Conservation (phyloP, 2,329 filamentous ascomycete species). For the Fusarium chlamydosporum region DNA sequence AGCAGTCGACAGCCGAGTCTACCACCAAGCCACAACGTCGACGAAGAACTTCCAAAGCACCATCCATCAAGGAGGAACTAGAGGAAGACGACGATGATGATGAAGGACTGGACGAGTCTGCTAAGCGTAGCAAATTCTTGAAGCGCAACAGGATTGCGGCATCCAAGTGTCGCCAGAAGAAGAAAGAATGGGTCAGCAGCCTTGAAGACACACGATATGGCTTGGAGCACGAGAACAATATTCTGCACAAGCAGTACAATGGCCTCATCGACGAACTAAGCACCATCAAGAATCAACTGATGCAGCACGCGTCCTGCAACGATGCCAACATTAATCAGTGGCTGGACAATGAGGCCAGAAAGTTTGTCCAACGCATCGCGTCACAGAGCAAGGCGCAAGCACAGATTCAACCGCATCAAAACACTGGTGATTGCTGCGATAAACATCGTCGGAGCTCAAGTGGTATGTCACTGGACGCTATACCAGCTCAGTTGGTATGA, state of each 20-base stretch:
- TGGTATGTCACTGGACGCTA: slow-evolving; percentile 4
- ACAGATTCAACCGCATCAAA: background rate
- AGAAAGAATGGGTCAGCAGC: slow-evolving; percentile 67
- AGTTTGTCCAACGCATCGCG: slow-evolving; percentile 59
- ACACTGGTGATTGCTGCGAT: background rate
- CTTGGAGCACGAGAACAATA: slow-evolving; percentile 61
- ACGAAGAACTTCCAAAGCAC: background rate
- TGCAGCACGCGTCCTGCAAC: slow-evolving; percentile 67
- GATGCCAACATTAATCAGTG: slow-evolving; percentile 68
- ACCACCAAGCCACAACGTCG: slow-evolving; percentile 4
- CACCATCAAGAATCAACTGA: slow-evolving; percentile 65
- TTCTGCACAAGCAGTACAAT: slow-evolving; percentile 61
- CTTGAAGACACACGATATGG: slow-evolving; percentile 62
- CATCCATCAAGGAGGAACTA: slow-evolving; percentile 27
- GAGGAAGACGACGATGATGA: slow-evolving; percentile 38
- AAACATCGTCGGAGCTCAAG: slow-evolving; percentile 26
- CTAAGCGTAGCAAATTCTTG: slow-evolving; percentile 70
- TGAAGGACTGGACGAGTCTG: slow-evolving; percentile 45
- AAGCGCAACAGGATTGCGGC: slow-evolving; percentile 81
- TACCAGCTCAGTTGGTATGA: too few relatives aligned
- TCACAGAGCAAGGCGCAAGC: background rate
- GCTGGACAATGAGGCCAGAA: slow-evolving; percentile 66
- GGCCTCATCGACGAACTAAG: slow-evolving; percentile 61
- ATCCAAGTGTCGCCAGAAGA: slow-evolving; percentile 80
- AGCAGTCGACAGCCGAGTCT: background rate